Conservation (phyloP, 495 filamentous ascomycete species). For the Bombardia bombarda region DNA sequence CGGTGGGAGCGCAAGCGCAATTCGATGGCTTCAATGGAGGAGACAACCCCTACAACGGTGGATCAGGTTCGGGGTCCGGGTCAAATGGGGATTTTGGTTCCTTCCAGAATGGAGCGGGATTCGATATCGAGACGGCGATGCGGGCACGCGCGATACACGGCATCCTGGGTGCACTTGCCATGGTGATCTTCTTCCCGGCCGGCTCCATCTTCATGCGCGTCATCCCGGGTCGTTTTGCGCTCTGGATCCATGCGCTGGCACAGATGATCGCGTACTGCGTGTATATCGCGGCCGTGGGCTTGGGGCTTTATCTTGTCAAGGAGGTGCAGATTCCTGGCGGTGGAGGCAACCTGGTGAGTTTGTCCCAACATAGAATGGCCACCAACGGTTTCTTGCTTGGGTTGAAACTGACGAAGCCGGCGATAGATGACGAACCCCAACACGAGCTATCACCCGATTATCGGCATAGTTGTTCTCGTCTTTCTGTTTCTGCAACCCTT, state of each 20-base stretch:
- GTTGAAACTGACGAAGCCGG: no score
- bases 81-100: conserved; percentile 2
- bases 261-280: conserved; percentile 47
- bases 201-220: conserved; percentile 46
- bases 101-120: conserved; percentile 8
- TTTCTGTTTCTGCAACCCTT: conserved; percentile 51
- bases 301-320: conserved; percentile 48
- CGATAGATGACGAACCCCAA: conserved; percentile 16
- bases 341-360: conserved; percentile 21
- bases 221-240: conserved; percentile 22
- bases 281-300: conserved; percentile 44
- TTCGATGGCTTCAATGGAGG: conserved; percentile 2
- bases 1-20: conserved; percentile 3
- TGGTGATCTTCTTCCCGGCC: conserved; percentile 43
- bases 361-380: no score
- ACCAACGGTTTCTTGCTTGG: no score
- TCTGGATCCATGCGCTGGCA: conserved; percentile 42
- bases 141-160: conserved; percentile 27
- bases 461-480: conserved; percentile 52
- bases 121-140: conserved; percentile 16
- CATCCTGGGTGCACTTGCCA: conserved; percentile 29
- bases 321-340: conserved; percentile 18
- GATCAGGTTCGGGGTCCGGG: conserved; percentile 7
- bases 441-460: conserved; percentile 36
- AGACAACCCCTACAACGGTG: neutral